Base-by-base conservation (phyloP, 192 early-diverging fungal species). In the Coemansia sp. region DNA sequence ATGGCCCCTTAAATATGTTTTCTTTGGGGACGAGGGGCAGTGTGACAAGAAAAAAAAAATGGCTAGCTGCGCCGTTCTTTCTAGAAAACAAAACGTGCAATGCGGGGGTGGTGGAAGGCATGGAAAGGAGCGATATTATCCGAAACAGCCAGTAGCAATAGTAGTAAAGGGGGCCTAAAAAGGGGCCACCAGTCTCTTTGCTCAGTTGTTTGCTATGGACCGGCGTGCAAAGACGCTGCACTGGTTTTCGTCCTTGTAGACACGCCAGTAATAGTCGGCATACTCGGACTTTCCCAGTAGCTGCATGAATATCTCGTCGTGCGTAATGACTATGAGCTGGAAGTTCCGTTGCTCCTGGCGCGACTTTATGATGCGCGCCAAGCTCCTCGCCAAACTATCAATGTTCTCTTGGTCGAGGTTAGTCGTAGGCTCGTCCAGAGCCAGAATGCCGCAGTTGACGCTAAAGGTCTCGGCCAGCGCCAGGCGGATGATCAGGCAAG, bases 401-500 rank as follows among this genome's bases (percentile, higher is more conserved):
- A 95, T 92, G 70, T 99, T 97, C 23, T 83, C 87, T 38, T 86
- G 79, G 74, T 99, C 97, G 8, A 99, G 83, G 70, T 99, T 99
- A 0, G 97, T 98, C 1, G 97, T 98, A 0, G 97, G 97, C 64
- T 99, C 97, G 73, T 99, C 97, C 48, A 99, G 84, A 0, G 95
- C 94, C 47, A 99, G 75, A 21, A 96, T 91, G 0, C 96, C 96
- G 66, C 94, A 99, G 66, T 92, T 91, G 11, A 92, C 64, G 65
- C 94, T 90, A 66, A 99, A 98, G 0, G 94, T 88, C 69, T 99
- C 97, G 9, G 97, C 97, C 43, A 99, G 81, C 13, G 96, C 96
- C 50, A 99, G 70, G 14, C 97, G 87, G 63, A 99, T 96, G 61
- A 99, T 95, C 42, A 98, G 84, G n/a, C 92, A 92, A 0, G 95